These are phyloP conservation scores for Kluyveromyces wickerhamii DNA, from an alignment of 805 yeast species.

Conservation along the genomic window DNA sequence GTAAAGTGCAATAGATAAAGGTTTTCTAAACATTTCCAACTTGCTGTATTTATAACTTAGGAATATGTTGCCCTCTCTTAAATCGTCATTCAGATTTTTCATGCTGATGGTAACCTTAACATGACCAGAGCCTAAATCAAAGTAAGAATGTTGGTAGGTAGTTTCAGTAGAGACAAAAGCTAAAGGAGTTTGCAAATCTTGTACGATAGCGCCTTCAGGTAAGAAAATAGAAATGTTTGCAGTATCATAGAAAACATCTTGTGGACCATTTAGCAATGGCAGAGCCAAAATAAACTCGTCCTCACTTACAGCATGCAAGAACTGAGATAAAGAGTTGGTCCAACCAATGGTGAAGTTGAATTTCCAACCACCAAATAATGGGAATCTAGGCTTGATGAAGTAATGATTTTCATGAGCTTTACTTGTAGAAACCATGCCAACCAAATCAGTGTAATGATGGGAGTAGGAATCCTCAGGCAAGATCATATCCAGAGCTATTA, in stretches of 20 bases:
- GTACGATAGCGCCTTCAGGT: slow-evolving; percentile 76
- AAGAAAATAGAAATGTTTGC: slow-evolving; percentile 56
- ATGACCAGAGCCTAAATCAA: slow-evolving; percentile 75
- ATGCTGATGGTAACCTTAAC: slow-evolving; percentile 57
- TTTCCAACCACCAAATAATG: slow-evolving; percentile 94
- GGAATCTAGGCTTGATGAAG: slow-evolving; percentile 76
- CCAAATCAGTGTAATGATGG: slow-evolving; percentile 77
- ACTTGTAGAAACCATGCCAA: slow-evolving; percentile 87
- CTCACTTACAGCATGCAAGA: slow-evolving; percentile 36
- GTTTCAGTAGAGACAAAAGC: slow-evolving; percentile 18
- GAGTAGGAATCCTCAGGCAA: slow-evolving; percentile 48
- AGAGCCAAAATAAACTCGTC: slow-evolving; percentile 53
- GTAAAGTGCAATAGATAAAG: slow-evolving; percentile 54
- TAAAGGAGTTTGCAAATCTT: slow-evolving; percentile 52
- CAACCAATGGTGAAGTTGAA: slow-evolving; percentile 96
- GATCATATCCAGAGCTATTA: slow-evolving; percentile 52
- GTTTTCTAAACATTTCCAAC: slow-evolving; percentile 51
- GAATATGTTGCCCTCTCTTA: slow-evolving; percentile 46
- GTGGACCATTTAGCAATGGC: slow-evolving; percentile 68
- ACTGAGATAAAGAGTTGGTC: slow-evolving; percentile 52
- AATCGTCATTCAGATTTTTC: slow-evolving; percentile 60
- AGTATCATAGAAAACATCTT: slow-evolving; percentile 57
- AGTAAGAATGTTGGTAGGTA: slow-evolving; percentile 42
- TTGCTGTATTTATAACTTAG: slow-evolving; percentile 57
- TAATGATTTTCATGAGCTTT: slow-evolving; percentile 33